Base-by-base conservation (phyloP, 805 yeast species). In the Candida insectorum region DNA sequence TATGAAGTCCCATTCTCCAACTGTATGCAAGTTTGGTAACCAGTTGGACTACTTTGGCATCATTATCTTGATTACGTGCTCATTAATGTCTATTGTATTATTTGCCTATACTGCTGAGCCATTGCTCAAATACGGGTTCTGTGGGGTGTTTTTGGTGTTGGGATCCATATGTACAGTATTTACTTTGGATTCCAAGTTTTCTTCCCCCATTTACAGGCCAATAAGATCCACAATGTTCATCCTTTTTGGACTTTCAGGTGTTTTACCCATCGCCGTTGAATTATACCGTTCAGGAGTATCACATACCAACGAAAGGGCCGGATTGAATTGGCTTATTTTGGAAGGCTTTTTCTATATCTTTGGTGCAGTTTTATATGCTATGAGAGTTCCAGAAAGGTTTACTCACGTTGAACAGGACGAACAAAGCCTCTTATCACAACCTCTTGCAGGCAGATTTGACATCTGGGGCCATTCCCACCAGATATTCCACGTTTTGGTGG, bases 381-480 rank as follows among this genome's bases (percentile, higher is more conserved):
- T 69, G 16, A 66, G 96, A 39, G 55, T 84, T 21, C 97, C 97
- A 0, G 97, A 88, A 52, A 65, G 83, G 30, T 62, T 66, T 26
- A 48, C 57, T 1, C 60, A 60, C 37, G 29, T 40, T 2, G 59
- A 56, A 7, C 46, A 49, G 19, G 44, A 44, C 22, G 50, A 43
- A 20, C 31, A 36, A 4, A 28, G 33, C 8, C 37, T 47, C 25
- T 30, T 44, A 6, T 31, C 23, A 5, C 32, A 27, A 5, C 44
- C 49, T 2, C 12, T 36, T 8, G 36, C 47, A 1, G 68, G 67
- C 2, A 44, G 24, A 14, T 84, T 71, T 52, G 95, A 86, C 45
- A 48, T 75, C 8, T 69, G 75, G 57, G 95, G 95, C 1, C 83
- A 84, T 44, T 82, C 94, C 5, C 96, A 87, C 54, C 96, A 87